phyloP scores from a whole-genome alignment of 805 yeast species.

The Yueomyces sp. region DNA sequence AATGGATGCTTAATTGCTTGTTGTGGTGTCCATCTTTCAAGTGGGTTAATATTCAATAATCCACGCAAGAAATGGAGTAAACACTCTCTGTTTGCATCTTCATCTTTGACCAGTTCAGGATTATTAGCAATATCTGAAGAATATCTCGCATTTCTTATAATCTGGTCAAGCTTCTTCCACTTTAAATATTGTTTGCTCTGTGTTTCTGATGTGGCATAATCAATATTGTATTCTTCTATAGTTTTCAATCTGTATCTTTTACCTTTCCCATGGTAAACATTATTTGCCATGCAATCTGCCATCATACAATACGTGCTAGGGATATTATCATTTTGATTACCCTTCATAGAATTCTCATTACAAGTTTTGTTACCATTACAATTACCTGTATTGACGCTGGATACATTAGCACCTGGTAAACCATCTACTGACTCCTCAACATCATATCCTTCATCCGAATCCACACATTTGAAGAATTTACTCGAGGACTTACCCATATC shows the following conservation, averaged over 20 bases:
- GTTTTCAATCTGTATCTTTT: constrained; percentile 29
- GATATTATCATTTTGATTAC: neutral
- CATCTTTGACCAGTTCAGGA: constrained; percentile 40
- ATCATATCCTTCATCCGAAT: neutral
- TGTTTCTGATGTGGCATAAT: constrained; percentile 37
- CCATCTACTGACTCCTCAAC: neutral
- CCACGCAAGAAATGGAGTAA: constrained; percentile 70
- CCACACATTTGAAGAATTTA: constrained; percentile 33
- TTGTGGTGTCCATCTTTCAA: constrained; percentile 93
- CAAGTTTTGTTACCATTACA: too few relatives aligned
- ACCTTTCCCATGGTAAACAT: neutral
- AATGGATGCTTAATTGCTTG: constrained; percentile 91
- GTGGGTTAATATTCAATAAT: constrained; percentile 70
- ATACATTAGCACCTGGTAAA: too few relatives aligned
- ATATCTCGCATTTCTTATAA: constrained; percentile 60
- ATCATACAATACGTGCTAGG: too few relatives aligned
- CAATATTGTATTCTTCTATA: constrained; percentile 31
- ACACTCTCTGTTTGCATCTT: constrained; percentile 55
- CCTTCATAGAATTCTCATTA: neutral
- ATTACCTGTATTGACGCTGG: too few relatives aligned
- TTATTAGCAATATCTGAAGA: constrained; percentile 38
- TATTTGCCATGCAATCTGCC: neutral
- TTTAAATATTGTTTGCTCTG: constrained; percentile 76
- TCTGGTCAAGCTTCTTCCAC: constrained; percentile 49
- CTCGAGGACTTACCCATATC: constrained; percentile 82